Percentiles rank a stretch among this genome's conserved stretches.
These are phyloP conservation scores for Mycogone perniciosa DNA, from an alignment of 2,329 filamentous ascomycete species.

Conservation along the genomic window DNA sequence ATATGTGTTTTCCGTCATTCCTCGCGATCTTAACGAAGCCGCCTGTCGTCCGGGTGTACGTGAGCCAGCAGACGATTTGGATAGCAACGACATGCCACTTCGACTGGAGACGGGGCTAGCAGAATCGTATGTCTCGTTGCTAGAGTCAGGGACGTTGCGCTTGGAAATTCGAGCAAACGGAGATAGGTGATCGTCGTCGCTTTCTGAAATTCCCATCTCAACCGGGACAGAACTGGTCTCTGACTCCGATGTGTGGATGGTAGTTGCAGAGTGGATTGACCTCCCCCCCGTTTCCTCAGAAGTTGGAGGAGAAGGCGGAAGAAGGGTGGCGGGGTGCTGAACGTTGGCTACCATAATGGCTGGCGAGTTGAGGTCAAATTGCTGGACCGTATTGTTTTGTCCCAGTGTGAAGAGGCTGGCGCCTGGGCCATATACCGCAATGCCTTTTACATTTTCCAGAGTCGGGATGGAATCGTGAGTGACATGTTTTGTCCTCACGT, in stretches of 20 bases:
- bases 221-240: constrained; percentile 50
- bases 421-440: constrained; percentile 83
- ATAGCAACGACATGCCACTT: constrained; percentile 55
- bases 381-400: constrained; percentile 81
- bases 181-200: constrained; percentile 71
- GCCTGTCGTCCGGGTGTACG: constrained; percentile 44
- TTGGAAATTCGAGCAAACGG: constrained; percentile 69
- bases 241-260: constrained; percentile 46
- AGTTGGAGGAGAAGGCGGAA: constrained; percentile 76
- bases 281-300: constrained; percentile 64
- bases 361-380: constrained; percentile 86
- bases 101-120: constrained; percentile 60
- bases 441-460: constrained; percentile 69
- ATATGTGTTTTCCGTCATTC: constrained; percentile 57
- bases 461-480: constrained; percentile 85
- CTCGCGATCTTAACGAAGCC: constrained; percentile 46
- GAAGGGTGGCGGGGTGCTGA: constrained; percentile 72
- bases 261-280: constrained; percentile 39
- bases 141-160: constrained; percentile 56
- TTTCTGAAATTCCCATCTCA: constrained; percentile 59
- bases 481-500: constrained; percentile 96
- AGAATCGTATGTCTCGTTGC: constrained; percentile 56
- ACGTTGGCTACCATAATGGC: constrained; percentile 77
- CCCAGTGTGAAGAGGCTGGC: constrained; percentile 91
- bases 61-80: constrained; percentile 49